Base-by-base conservation (phyloP, 345 rosid genomes). In the Tarenaya hassleriana region DNA sequence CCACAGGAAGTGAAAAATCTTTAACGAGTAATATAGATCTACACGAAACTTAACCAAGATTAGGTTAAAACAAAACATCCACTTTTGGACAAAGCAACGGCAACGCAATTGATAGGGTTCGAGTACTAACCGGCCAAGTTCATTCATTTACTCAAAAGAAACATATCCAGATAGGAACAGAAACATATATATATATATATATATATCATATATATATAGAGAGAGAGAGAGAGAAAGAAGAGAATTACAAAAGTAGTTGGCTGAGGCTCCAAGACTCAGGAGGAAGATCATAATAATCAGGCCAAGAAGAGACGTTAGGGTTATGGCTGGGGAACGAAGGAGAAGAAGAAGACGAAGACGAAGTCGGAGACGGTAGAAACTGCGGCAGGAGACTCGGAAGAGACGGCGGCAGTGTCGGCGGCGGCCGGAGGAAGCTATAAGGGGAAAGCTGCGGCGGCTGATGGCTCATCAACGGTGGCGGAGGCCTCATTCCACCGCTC, bases 181-280 rank as follows among this genome's bases (percentile, higher is more conserved):
- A 35, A 9, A 35, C 40, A 35, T 35, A 35, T 35, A 35, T 35
- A 10, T 7, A 10, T 11, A 35, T 3, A 35, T 2, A 24, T 24
- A 24, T 5, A 46, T 39, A 39, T 56, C 10, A 20, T 40, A 7
- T 13, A 41, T 17, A 8, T 35, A 47, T 11, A 10, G 21, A 20
- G 50, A 7, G 55, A 37, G 47, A 20, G 47, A 43, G 51, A 41
- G 27, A 40, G 43, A 60, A 12, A 29, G 14, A 47, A 70, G 57
- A 40, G 55, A 56, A 16, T 74, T 74, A 84, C 96, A 79, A 39
- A 53, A 79, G 84, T 21, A 88, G 88, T 63, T 88, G 96, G 72
- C 72, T 68, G 44, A 68, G 72, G 63, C 90, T 84, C 90, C 89
- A 78, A 7, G 96, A 80, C 60, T 84, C 90, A 4, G 90, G 90